phyloP scores from a whole-genome alignment of 2,329 filamentous ascomycete species.

The Talaromyces sp. region DNA sequence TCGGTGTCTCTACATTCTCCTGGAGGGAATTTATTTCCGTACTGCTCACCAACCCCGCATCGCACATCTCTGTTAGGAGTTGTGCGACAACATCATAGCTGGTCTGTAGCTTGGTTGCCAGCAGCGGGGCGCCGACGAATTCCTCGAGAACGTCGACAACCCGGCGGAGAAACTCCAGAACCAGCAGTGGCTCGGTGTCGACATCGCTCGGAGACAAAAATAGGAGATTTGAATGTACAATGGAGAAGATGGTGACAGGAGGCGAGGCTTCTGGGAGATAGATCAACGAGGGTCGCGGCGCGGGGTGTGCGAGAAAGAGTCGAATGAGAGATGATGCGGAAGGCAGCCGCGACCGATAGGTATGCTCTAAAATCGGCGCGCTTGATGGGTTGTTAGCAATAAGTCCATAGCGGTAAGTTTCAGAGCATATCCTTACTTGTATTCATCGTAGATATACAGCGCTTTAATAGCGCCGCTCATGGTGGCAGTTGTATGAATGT shows the following conservation, averaged over 20 bases:
- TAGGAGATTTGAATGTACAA: conserved; percentile 80
- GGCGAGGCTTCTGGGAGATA: conserved; percentile 79
- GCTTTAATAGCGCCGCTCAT: conserved; percentile 91
- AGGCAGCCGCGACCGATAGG: conserved; percentile 77
- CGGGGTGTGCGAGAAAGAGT: conserved; percentile 77
- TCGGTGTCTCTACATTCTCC: conserved; percentile 88
- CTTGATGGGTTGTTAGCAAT: conserved; percentile 42
- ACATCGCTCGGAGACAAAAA: conserved; percentile 79
- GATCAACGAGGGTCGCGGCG: conserved; percentile 78
- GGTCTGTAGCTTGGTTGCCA: conserved; percentile 79
- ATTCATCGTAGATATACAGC: conserved; percentile 94
- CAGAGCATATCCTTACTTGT: conserved; percentile 62
- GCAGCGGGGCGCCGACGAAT: conserved; percentile 81
- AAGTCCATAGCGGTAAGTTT: neutral
- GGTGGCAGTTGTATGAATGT: conserved; percentile 29
- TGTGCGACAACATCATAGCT: conserved; percentile 94
- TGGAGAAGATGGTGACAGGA: conserved; percentile 81
- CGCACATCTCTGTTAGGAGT: conserved; percentile 91
- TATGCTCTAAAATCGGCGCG: conserved; percentile 79
- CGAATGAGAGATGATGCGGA: conserved; percentile 72
- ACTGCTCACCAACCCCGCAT: conserved; percentile 81
- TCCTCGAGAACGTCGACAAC: conserved; percentile 90
- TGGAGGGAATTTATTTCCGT: conserved; percentile 90
- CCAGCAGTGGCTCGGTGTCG: conserved; percentile 83
- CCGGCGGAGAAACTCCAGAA: conserved; percentile 91